Conservation (phyloP, 257 asterid genomes). For the Solanum chmielewskii region DNA sequence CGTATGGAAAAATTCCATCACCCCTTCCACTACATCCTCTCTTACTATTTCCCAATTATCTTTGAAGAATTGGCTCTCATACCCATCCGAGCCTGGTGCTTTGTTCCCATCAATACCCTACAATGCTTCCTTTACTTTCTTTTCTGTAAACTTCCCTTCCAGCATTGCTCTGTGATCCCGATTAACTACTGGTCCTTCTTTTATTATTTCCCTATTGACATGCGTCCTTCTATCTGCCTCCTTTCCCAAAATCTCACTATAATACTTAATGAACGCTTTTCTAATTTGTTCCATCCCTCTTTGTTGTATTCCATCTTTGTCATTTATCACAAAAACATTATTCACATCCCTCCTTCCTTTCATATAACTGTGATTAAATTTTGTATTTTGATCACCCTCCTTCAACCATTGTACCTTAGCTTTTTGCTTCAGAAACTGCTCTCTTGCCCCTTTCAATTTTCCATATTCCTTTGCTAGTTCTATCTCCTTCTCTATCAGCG, state of each 20-base stretch:
- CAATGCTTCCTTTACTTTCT: not conserved
- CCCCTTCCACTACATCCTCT: too few species aligned
- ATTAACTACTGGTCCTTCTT: not conserved
- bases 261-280: too few species aligned
- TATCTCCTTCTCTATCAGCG: too few species aligned
- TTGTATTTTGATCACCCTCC: not conserved
- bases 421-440: too few species aligned
- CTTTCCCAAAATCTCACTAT: too few species aligned
- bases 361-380: not conserved
- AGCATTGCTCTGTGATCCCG: not conserved
- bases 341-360: not conserved
- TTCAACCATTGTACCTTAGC: too few species aligned
- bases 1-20: too few species aligned
- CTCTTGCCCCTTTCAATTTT: not conserved
- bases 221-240: fast-evolving
- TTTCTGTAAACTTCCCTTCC: too few species aligned
- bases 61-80: not conserved
- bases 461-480: too few species aligned
- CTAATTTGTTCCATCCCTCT: too few species aligned
- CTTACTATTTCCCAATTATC: not conserved
- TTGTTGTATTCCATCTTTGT: too few species aligned
- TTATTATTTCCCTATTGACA: too few species aligned
- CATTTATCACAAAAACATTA: not conserved
- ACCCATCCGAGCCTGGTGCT: not conserved
- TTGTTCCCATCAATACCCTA: not conserved